Base-by-base conservation (phyloP, 805 yeast genomes). In the Schizosaccharomyces cryophilus region DNA sequence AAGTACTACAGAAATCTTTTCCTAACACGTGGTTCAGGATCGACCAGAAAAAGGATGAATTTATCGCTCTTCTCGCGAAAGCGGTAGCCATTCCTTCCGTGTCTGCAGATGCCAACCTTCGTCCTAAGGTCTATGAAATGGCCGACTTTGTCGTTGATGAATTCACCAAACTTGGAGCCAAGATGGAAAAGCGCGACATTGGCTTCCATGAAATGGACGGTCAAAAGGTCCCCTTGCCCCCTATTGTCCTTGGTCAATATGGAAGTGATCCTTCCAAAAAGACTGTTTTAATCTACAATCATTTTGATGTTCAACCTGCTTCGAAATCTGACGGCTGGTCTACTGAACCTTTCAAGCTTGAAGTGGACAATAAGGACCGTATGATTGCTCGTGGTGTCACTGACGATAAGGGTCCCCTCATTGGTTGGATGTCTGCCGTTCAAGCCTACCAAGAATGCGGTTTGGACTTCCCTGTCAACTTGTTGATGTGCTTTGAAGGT, bases 291-390 rank as follows among this genome's bases (percentile, higher is more conserved):
- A 82, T 93, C 51, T 93, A 93, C 70, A 98, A 97, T 59, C 99
- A 93, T 72, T 90, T 90, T 73, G 99, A 93, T 68, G 99, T 93
- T 64, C 99, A 93, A 75, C 99, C 99, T 11, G 99, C 99, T 19
- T 73, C 78, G 38, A 66, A 74, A 62, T 95, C 85, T 67, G 98
- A 93, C 70, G 99, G 99, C 48, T 93, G 99, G 99, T 75, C 77
- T 67, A 80, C 93, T 54, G 95, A 89, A 64, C 99, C 99, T 9
- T 93, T 93, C 73, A 75, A 74, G 62, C 74, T 93, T 68, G 77
- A 79, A 64, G 74, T 75, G 60, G 73, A 75, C 63, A 86, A 82
- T 69, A 80, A 80, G 65, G 84, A 77, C 60, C 77, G 84, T 64
- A 75, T 93, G 68, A 81, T 79, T 67, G 98, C 96, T 59, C 82